Percentiles rank a stretch among this genome's conserved stretches.
These are phyloP conservation scores for Epichloe coenophiala DNA, from an alignment of 2,329 filamentous ascomycete species.

Conservation along the genomic window DNA sequence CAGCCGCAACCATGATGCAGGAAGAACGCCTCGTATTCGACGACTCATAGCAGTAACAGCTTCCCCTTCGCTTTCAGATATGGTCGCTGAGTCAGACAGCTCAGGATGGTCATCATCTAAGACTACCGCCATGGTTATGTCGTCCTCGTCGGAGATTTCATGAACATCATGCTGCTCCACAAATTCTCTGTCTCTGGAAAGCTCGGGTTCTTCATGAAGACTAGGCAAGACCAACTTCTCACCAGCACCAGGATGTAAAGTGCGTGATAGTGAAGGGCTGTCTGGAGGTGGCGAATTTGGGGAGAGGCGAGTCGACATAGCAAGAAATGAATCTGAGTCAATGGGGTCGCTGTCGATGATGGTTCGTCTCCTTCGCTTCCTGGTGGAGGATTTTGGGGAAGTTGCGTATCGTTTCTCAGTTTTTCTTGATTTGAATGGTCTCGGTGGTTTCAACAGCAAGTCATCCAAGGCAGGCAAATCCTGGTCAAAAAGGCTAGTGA, in stretches of 20 bases:
- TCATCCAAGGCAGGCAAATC: conserved; percentile 26
- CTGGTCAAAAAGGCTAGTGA: conserved; percentile 22
- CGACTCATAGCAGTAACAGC: conserved; percentile 26
- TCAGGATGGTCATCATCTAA: background rate
- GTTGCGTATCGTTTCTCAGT: conserved; percentile 12
- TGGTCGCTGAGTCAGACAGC: conserved; percentile 12
- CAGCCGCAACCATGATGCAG: conserved; percentile 53
- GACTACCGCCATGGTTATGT: background rate
- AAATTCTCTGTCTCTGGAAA: background rate
- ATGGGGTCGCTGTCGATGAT: conserved; percentile 19
- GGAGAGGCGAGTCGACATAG: background rate
- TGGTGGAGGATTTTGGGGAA: conserved; percentile 13
- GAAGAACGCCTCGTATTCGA: conserved; percentile 46
- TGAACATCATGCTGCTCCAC: background rate
- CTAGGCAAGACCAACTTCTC: background rate
- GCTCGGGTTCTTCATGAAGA: background rate
- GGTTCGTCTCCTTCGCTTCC: conserved; percentile 18
- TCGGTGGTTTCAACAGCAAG: conserved; percentile 13
- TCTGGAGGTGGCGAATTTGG: background rate
- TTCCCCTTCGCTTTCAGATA: conserved; percentile 29
- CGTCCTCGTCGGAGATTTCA: background rate
- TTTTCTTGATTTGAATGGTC: conserved; percentile 6
- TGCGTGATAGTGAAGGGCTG: background rate
- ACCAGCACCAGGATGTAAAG: background rate
- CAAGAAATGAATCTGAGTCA: conserved; percentile 7